These are phyloP conservation scores for Sugiyamaella marilandica DNA, from an alignment of 805 yeast species.

Conservation along the genomic window DNA sequence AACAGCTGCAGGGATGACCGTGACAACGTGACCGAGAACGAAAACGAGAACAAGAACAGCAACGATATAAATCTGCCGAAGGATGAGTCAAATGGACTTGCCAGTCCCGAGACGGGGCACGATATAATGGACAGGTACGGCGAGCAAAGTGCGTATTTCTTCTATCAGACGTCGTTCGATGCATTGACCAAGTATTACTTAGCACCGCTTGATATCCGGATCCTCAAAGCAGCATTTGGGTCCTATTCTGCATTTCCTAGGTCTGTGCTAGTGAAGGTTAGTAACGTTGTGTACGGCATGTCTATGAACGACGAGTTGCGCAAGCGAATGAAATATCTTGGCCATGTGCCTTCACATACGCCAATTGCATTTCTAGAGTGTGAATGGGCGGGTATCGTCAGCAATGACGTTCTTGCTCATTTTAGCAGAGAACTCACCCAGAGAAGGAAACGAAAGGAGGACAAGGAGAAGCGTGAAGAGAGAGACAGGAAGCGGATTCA, in stretches of 20 bases:
- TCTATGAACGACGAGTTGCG: conserved; percentile 57
- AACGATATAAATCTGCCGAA: neutral
- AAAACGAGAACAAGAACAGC: neutral
- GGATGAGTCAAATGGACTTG: neutral
- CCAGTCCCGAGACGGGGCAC: neutral
- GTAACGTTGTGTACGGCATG: conserved; percentile 63
- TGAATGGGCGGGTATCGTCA: conserved; percentile 57
- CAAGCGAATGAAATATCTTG: conserved; percentile 63
- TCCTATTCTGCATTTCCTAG: conserved; percentile 66
- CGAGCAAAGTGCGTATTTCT: conserved; percentile 53
- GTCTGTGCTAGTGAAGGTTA: conserved; percentile 55
- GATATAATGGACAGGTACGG: conserved; percentile 20
- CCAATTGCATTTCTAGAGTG: conserved; percentile 80
- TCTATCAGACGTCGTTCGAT: conserved; percentile 72
- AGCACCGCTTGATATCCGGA: conserved; percentile 74
- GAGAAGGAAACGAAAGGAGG: conserved; percentile 22
- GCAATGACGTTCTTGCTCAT: conserved; percentile 24
- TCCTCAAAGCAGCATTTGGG: conserved; percentile 59
- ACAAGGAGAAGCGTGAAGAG: conserved; percentile 26
- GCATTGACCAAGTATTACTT: conserved; percentile 62
- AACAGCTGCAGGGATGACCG: neutral
- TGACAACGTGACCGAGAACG: neutral
- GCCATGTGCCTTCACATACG: conserved; percentile 82
- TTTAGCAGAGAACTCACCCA: conserved; percentile 26
- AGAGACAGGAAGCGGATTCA: conserved; percentile 29